Evolutionary conservation across 352 stramenopile genomes (phyloP).

Genomic region (Pythium monospermum): DNA sequence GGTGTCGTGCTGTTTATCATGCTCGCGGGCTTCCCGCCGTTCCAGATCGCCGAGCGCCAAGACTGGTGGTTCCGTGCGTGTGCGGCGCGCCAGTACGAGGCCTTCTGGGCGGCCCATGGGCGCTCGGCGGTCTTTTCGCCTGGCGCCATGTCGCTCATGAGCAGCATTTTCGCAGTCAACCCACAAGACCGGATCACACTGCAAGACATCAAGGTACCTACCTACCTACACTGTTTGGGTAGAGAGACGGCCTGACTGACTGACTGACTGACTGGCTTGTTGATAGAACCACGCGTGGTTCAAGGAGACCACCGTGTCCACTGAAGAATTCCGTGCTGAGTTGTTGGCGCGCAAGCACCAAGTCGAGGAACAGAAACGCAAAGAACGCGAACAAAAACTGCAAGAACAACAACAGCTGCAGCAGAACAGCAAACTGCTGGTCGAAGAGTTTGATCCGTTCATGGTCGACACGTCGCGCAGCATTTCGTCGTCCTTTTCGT

Average conservation of each 20-base stretch:
- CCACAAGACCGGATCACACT: conserved; percentile 73
- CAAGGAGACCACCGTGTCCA: conserved; percentile 35
- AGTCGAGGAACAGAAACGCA: conserved; percentile 63
- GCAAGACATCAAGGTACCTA: conserved; percentile 59
- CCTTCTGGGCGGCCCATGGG: conserved; percentile 72
- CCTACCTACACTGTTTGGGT: neutral
- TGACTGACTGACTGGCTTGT: neutral
- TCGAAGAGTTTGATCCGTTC: conserved; percentile 66
- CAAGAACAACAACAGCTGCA: conserved; percentile 42
- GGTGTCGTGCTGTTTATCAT: conserved; percentile 94
- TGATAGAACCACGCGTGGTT: conserved; percentile 57
- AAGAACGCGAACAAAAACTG: conserved; percentile 55
- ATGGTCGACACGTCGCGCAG: conserved; percentile 36
- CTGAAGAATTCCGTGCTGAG: conserved; percentile 42
- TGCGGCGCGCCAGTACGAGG: conserved; percentile 63
- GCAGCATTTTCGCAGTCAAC: conserved; percentile 63
- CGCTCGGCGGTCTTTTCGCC: conserved; percentile 70
- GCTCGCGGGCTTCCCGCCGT: conserved; percentile 89
- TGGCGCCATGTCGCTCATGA: conserved; percentile 67
- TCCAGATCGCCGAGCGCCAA: conserved; percentile 82
- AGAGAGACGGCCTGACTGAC: neutral
- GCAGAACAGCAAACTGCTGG: conserved; percentile 29
- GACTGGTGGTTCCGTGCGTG: conserved; percentile 90
- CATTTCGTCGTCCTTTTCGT: conserved; percentile 17
- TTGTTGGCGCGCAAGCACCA: conserved; percentile 58